Percentiles rank a stretch among this genome's conserved stretches.
phyloP scores from a whole-genome alignment of 1,139 yeast species.

The Fermentozyma sake region DNA sequence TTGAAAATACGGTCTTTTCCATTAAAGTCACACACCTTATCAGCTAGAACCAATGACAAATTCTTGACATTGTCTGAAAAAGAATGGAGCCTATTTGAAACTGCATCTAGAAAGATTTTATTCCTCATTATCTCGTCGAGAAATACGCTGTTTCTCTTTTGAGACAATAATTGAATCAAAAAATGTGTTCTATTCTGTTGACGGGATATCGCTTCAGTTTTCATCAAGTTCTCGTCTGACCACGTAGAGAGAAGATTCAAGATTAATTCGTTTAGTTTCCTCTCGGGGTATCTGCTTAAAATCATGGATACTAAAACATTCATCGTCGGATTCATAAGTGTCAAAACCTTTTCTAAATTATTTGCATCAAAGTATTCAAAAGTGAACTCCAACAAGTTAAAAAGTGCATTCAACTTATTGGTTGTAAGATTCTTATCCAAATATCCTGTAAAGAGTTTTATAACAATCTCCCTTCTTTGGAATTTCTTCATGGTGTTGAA shows the following conservation, averaged over 20 bases:
- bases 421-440: constrained; percentile 1
- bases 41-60: constrained; percentile 46
- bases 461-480: constrained; percentile 20
- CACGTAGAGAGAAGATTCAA: constrained; percentile 19
- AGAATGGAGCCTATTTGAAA: constrained; percentile 44
- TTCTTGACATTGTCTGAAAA: constrained; percentile 36
- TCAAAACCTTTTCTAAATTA: constrained; percentile 15
- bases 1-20: constrained; percentile 34
- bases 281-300: constrained; percentile 6
- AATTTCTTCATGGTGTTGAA: constrained; percentile 21
- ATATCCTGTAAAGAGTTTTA: constrained; percentile 9
- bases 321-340: constrained; percentile 10
- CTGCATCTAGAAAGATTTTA: constrained; percentile 32
- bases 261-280: constrained; percentile 6
- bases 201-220: constrained; percentile 28
- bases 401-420: constrained; percentile 4
- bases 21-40: constrained; percentile 34
- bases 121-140: constrained; percentile 19
- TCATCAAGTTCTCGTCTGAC: constrained; percentile 26
- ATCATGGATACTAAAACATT: constrained; percentile 14
- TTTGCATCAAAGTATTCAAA: constrained; percentile 11
- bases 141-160: constrained; percentile 13
- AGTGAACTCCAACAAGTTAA: constrained; percentile 5
- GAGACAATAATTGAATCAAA: constrained; percentile 22
- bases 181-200: constrained; percentile 35